These are phyloP conservation scores for Penicillium italicum DNA, from an alignment of 2,329 filamentous ascomycete species.

Conservation along the genomic window DNA sequence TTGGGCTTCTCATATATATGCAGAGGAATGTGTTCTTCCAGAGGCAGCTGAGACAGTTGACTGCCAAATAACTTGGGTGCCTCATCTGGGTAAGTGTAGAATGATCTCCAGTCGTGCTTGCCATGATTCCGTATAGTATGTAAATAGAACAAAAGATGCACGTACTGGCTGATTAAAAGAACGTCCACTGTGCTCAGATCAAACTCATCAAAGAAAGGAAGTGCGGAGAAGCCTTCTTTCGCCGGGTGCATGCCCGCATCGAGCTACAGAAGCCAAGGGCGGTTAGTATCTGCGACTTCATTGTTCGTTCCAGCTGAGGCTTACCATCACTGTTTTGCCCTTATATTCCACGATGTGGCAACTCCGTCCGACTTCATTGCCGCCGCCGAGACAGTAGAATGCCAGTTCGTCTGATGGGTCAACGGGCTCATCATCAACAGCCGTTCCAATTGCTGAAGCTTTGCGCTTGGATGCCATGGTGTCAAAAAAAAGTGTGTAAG, in stretches of 20 bases:
- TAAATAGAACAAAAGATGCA: conserved; percentile 16
- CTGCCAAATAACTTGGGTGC: neutral
- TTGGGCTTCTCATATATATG: conserved; percentile 40
- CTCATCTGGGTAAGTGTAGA: neutral
- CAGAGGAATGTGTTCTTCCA: conserved; percentile 2
- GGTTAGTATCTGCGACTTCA: conserved; percentile 8
- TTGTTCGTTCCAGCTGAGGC: conserved; percentile 25
- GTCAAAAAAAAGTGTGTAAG: neutral
- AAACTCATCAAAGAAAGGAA: conserved; percentile 98
- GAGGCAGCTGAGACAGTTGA: conserved; percentile 1
- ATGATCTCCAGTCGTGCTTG: neutral
- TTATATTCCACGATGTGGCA: conserved; percentile 99
- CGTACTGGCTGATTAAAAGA: conserved; percentile 98
- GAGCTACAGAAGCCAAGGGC: conserved; percentile 58
- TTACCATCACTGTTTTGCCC: conserved; percentile 97
- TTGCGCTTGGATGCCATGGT: conserved; percentile 93
- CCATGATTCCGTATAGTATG: neutral
- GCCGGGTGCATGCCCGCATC: conserved; percentile 96
- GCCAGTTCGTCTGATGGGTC: conserved; percentile 92
- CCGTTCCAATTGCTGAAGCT: conserved; percentile 67
- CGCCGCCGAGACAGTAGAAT: conserved; percentile 89
- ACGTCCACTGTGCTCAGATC: conserved; percentile 96
- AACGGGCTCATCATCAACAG: conserved; percentile 72
- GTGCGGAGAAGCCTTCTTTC: conserved; percentile 86
- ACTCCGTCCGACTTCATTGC: conserved; percentile 94